Evolutionary conservation across 495 filamentous ascomycete genomes (phyloP).

Genomic region (Penicillium cinerascens): DNA sequence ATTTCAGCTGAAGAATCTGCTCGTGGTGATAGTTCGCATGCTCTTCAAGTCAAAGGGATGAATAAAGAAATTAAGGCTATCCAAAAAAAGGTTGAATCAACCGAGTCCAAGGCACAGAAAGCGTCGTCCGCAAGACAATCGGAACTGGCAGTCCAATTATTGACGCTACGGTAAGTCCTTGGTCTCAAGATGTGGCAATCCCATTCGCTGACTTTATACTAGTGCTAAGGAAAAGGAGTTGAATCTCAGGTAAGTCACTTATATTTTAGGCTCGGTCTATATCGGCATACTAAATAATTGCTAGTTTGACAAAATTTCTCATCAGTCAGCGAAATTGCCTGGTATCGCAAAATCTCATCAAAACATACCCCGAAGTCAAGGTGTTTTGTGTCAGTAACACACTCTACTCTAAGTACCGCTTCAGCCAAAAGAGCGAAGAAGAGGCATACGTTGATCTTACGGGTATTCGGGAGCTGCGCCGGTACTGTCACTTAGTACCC

Average conservation of each 20-base stretch:
- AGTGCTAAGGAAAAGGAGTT: background rate
- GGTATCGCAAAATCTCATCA: background rate
- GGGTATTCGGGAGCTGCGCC: slow-evolving; percentile 27
- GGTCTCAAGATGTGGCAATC: background rate
- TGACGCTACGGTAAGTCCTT: too few species aligned
- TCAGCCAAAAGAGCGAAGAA: background rate
- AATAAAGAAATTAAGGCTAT: background rate
- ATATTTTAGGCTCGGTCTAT: too few species aligned
- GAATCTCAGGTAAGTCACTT: background rate
- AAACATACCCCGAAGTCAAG: background rate
- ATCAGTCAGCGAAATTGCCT: slow-evolving; percentile 12
- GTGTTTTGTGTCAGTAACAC: slow-evolving; percentile 38
- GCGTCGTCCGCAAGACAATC: background rate
- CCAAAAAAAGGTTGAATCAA: background rate
- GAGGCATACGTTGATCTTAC: slow-evolving; percentile 24
- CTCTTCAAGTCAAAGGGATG: slow-evolving; percentile 2
- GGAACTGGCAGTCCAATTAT: too few species aligned
- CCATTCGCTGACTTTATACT: background rate
- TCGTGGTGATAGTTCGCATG: background rate
- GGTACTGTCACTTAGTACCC: slow-evolving; percentile 29
- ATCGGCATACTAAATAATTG: background rate
- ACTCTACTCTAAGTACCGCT: slow-evolving; percentile 20
- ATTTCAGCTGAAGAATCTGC: slow-evolving; percentile 19
- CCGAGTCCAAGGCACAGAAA: background rate
- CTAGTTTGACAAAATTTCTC: background rate